These are phyloP conservation scores for Apophysomyces variabilis DNA, from an alignment of 371 early-diverging fungal species.

Conservation along the genomic window DNA sequence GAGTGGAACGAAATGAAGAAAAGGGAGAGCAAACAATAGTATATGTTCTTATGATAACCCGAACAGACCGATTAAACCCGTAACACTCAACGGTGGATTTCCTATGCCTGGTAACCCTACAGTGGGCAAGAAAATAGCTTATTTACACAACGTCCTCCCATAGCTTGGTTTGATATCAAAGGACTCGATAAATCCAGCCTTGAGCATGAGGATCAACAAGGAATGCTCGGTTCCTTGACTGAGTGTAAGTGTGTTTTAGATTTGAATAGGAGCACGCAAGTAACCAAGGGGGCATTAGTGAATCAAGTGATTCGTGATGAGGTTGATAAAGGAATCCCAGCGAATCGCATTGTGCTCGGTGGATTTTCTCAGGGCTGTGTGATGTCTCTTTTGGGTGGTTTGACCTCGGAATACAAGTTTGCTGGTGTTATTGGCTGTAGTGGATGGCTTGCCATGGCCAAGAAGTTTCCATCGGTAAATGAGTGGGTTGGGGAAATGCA, in stretches of 20 bases:
- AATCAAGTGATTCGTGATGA: constrained; percentile 77
- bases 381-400: constrained; percentile 74
- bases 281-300: constrained; percentile 42
- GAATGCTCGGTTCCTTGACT: constrained; percentile 70
- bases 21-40: background rate
- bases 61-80: constrained; percentile 70
- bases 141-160: background rate
- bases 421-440: constrained; percentile 72
- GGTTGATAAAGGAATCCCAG: constrained; percentile 79
- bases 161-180: constrained; percentile 82
- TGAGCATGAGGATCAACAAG: constrained; percentile 75
- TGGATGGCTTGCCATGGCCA: constrained; percentile 79
- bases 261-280: background rate
- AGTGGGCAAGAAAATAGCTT: background rate
- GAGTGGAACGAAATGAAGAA: constrained; percentile 21
- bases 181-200: constrained; percentile 54
- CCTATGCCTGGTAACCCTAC: constrained; percentile 79
- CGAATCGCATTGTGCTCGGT: constrained; percentile 87
- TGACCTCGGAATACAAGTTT: constrained; percentile 74
- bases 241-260: constrained; percentile 42
- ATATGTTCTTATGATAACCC: background rate
- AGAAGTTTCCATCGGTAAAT: constrained; percentile 58
- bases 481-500: background rate
- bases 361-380: constrained; percentile 96
- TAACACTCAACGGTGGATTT: constrained; percentile 86